Evolutionary conservation across 331 rosid genomes (phyloP).

Genomic region (Malus hybrid): DNA sequence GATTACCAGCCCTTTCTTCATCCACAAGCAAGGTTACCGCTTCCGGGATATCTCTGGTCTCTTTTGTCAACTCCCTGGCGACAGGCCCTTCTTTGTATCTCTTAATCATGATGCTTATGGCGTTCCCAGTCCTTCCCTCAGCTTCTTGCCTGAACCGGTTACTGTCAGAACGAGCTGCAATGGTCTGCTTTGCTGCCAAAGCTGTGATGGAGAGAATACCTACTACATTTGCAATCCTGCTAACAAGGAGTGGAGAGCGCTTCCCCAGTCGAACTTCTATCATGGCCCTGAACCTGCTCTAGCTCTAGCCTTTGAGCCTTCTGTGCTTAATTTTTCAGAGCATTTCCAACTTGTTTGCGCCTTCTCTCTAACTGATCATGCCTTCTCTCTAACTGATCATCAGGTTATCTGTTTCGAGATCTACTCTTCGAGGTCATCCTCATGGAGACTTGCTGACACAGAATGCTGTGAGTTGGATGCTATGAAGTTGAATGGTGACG

Average conservation of each 20-base stretch:
- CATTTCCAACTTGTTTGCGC: conserved; percentile 30
- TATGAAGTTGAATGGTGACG: conserved; percentile 16
- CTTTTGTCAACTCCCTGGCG: conserved; percentile 10
- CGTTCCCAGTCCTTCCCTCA: conserved; percentile 15
- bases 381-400: conserved; percentile 4
- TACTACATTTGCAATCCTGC: conserved; percentile 41
- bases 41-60: conserved; percentile 27
- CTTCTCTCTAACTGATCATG: not conserved
- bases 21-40: conserved; percentile 11
- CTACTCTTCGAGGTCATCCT: conserved; percentile 39
- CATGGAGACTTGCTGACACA: conserved; percentile 24
- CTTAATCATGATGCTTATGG: conserved; percentile 18
- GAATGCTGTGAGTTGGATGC: conserved; percentile 14
- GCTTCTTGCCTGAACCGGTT: conserved; percentile 20
- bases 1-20: conserved; percentile 20
- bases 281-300: conserved; percentile 19
- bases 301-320: conserved; percentile 26
- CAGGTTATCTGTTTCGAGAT: conserved; percentile 19
- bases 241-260: conserved; percentile 13
- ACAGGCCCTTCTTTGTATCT: conserved; percentile 18
- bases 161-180: conserved; percentile 11
- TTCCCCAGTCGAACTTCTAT: conserved; percentile 18
- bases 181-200: conserved; percentile 38
- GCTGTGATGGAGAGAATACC: not conserved
- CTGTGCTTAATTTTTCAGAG: conserved; percentile 11